phyloP scores from a whole-genome alignment of 2,329 filamentous ascomycete genomes.

The Myriosclerotinia duriaeana region DNA sequence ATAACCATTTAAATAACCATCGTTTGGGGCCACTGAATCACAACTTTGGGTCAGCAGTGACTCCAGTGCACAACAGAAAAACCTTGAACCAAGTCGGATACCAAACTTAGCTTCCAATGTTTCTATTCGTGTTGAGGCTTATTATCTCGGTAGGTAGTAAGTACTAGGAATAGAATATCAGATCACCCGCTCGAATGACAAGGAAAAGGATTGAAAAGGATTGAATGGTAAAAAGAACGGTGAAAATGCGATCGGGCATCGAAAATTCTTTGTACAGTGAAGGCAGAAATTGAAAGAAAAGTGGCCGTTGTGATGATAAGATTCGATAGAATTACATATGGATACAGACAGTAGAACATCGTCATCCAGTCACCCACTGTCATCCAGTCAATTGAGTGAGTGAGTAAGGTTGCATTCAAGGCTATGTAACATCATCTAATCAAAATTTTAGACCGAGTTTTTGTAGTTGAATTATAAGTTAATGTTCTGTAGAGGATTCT shows the following conservation, averaged over 20 bases:
- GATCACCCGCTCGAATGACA: constrained; percentile 15
- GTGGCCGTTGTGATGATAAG: neutral
- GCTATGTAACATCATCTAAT: constrained; percentile 10
- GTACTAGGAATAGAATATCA: constrained; percentile 6
- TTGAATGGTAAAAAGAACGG: too few species aligned
- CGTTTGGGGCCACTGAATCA: constrained; percentile 13
- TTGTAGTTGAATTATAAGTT: neutral
- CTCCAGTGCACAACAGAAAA: neutral
- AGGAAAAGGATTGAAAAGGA: neutral
- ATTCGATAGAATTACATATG: constrained; percentile 5
- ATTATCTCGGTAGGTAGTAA: neutral
- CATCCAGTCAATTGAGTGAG: neutral
- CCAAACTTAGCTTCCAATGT: constrained; percentile 22
- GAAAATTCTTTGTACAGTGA: neutral
- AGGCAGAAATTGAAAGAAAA: neutral
- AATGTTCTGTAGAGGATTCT: neutral
- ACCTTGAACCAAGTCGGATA: constrained; percentile 5
- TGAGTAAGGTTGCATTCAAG: constrained; percentile 13
- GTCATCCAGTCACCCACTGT: constrained; percentile 3
- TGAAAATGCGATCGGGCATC: neutral
- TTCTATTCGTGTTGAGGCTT: constrained; percentile 31
- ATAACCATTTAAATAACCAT: neutral
- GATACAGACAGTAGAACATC: neutral
- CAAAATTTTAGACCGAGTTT: neutral
- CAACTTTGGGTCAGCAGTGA: constrained; percentile 13